These are phyloP conservation scores for Stramenopiles sp. DNA, from an alignment of 352 stramenopile species.

Conservation along the genomic window DNA sequence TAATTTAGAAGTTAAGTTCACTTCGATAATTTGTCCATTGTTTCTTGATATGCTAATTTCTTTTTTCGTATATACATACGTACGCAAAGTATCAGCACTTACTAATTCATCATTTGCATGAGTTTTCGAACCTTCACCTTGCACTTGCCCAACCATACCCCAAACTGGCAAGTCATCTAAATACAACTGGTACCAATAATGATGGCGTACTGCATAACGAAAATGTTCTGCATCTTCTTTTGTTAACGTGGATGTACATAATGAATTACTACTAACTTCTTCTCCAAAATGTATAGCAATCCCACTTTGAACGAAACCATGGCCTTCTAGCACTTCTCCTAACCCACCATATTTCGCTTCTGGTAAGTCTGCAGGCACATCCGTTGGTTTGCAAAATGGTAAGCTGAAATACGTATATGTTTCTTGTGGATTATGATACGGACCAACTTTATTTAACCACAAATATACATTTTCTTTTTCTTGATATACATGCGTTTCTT, in stretches of 20 bases:
- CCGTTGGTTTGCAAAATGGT: conserved; percentile 81
- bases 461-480: conserved; percentile 52
- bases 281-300: conserved; percentile 52
- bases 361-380: conserved; percentile 34
- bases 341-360: conserved; percentile 60
- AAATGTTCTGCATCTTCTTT: conserved; percentile 57
- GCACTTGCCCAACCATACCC: conserved; percentile 90
- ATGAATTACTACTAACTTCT: conserved; percentile 51
- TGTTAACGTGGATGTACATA: conserved; percentile 61
- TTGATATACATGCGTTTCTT: conserved; percentile 28
- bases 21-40: conserved; percentile 83
- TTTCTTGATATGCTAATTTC: conserved; percentile 91
- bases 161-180: conserved; percentile 93
- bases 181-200: conserved; percentile 98
- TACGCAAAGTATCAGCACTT: conserved; percentile 15
- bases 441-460: conserved; percentile 93
- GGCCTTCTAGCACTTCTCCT: conserved; percentile 81
- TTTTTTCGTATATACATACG: conserved; percentile 78
- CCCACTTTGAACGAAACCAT: conserved; percentile 76
- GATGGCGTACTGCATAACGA: conserved; percentile 82
- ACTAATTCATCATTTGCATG: conserved; percentile 46
- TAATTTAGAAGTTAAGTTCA: conserved; percentile 84
- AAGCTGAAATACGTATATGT: conserved; percentile 98
- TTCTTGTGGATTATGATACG: conserved; percentile 91
- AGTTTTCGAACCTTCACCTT: conserved; percentile 55